Evolutionary conservation across 805 yeast species (phyloP), one percentile per base, ranked within the genome.

Genomic region (Wickerhamiella allomyrinae): DNA sequence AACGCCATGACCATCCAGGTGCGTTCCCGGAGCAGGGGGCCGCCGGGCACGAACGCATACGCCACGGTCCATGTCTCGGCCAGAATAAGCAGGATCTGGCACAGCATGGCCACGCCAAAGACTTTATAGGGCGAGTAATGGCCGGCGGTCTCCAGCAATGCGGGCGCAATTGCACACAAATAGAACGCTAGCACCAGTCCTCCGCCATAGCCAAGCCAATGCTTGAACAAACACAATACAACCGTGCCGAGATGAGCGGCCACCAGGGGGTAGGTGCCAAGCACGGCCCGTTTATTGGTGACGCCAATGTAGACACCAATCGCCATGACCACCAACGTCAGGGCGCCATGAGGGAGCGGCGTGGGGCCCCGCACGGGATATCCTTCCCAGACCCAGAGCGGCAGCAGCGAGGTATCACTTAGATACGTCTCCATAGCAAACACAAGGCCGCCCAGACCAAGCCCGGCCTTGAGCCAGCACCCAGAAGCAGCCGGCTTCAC

Each of bases 51-150:
- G 64, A 91, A 91, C 0, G 98, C 97, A 60, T 91, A 91, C 0
- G 98, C 98, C 37, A 91, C 97, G 34, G 81, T 79, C 97, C 97
- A 89, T 40, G 89, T 94, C 59, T 86, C 89, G 5, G 81, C 93
- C 47, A 91, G 67, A 20, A 79, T 68, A 29, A 83, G 57, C 3
- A 79, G 38, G 40, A 77, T 65, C 52, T 77, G 74, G 1, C 75
- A 58, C 19, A 69, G 51, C 42, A 47, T 20, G 5, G 58, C 71
- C 2, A 58, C 20, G n/a, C 67, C 69, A 49, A 64, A 66, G 5
- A 60, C 35, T 19, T 46, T 46, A 2, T 79, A 77, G 20, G 82
- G 74, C 45, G 71, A 62, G 57, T 71, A 70, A 13, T 71, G 68
- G 20, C 74, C 66, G 8, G 72, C 67, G 14, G 76, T 70, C 47